Evolutionary conservation across 225 moss, liverwort and hornwort genomes (phyloP).

Genomic region (Marchantia polymorpha): DNA sequence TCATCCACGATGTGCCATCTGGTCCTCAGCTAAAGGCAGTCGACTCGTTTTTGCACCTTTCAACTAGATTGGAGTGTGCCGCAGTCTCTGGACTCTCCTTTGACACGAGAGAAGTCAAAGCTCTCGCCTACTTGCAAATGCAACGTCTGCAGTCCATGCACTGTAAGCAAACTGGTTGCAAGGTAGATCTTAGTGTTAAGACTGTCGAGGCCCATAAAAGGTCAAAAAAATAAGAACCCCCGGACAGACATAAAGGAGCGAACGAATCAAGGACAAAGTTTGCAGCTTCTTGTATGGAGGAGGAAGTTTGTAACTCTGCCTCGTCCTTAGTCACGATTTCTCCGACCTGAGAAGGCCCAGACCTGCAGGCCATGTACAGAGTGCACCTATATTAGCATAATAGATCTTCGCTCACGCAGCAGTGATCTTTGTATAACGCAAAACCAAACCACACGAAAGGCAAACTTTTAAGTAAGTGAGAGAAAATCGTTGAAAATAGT

Average conservation of each 20-base stretch:
- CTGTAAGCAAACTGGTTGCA: slow-evolving; percentile 1
- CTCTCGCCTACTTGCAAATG: not conserved
- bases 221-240: slow-evolving; percentile 13
- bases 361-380: slow-evolving; percentile 21
- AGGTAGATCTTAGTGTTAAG: slow-evolving; percentile 12
- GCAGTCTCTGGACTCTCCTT: not conserved
- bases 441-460: not conserved
- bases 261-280: not conserved
- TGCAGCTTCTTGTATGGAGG: not conserved
- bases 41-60: slow-evolving; percentile 3
- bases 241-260: not conserved
- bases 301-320: not conserved
- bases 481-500: too few relatives aligned
- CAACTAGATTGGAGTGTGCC: slow-evolving; percentile 10
- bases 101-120: not conserved
- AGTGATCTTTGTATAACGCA: too few relatives aligned
- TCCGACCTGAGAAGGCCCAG: slow-evolving; percentile 32
- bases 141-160: slow-evolving; percentile 12
- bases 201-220: slow-evolving; percentile 8
- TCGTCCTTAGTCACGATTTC: slow-evolving; percentile 6
- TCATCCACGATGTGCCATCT: slow-evolving; percentile 6
- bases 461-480: too few relatives aligned
- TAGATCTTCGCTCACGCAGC: too few relatives aligned
- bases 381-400: too few relatives aligned
- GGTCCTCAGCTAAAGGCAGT: not conserved